Percentiles rank a stretch among this genome's conserved stretches.
Conservation (phyloP, 208 protist genomes). For the Trypanosoma cruzi region DNA sequence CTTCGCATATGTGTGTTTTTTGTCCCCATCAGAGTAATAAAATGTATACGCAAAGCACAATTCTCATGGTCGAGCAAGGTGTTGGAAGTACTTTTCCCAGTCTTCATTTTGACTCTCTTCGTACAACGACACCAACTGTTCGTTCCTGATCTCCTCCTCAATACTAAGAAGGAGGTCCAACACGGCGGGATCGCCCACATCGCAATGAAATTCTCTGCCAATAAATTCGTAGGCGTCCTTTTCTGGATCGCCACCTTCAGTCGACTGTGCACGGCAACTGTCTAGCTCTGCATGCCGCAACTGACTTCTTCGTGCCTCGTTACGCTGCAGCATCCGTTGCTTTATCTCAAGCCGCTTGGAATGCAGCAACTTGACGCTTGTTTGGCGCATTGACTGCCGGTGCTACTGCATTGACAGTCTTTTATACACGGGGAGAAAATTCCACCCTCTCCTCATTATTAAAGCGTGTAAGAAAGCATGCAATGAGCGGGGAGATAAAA, state of each 20-base stretch:
- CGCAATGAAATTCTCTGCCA: conserved; percentile 56
- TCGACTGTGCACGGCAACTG: conserved; percentile 17
- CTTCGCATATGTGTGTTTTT: neutral
- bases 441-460: neutral
- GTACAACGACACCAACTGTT: conserved; percentile 62
- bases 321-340: conserved; percentile 56
- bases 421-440: neutral
- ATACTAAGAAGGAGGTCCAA: conserved; percentile 64
- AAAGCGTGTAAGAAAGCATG: neutral
- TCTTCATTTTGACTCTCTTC: conserved; percentile 60
- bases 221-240: conserved; percentile 26
- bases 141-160: conserved; percentile 82
- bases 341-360: conserved; percentile 51
- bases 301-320: conserved; percentile 27
- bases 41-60: neutral
- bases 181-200: conserved; percentile 47
- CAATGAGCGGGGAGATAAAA: too few relatives aligned
- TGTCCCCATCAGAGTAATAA: neutral
- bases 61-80: conserved; percentile 21
- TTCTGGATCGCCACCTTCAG: neutral
- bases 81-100: conserved; percentile 75
- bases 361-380: conserved; percentile 57
- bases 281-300: conserved; percentile 30
- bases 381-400: conserved; percentile 5
- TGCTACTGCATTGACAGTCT: conserved; percentile 5